These are phyloP conservation scores for Pichia thaimueangensis DNA, from an alignment of 805 yeast species.

Conservation along the genomic window DNA sequence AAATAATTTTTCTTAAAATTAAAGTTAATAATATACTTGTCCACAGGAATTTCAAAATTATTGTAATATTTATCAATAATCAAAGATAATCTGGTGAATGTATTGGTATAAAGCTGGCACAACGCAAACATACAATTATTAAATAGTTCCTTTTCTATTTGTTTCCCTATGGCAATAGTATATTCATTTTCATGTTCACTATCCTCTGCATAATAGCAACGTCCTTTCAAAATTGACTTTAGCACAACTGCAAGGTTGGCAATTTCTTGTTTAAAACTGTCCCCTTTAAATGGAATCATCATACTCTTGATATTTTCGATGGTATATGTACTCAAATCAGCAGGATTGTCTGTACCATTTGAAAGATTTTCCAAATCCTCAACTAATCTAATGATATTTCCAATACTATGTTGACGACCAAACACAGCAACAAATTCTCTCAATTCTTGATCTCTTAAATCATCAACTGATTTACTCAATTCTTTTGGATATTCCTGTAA, in stretches of 20 bases:
- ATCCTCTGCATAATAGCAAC: conserved; percentile 14
- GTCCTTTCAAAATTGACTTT: conserved; percentile 40
- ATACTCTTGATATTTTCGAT: conserved; percentile 52
- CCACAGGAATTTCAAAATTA: conserved; percentile 24
- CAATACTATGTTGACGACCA: conserved; percentile 46
- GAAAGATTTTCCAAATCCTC: conserved; percentile 52
- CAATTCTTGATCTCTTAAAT: conserved; percentile 29
- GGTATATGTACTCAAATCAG: conserved; percentile 59
- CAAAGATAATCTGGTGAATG: conserved; percentile 47
- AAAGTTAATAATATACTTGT: conserved; percentile 27
- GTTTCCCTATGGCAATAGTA: conserved; percentile 25
- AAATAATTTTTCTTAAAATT: conserved; percentile 25
- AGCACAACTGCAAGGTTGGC: conserved; percentile 51
- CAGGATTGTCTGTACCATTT: conserved; percentile 39
- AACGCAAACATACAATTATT: conserved; percentile 65
- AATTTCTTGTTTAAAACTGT: conserved; percentile 51
- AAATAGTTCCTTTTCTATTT: conserved; percentile 47
- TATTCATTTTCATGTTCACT: conserved; percentile 23
- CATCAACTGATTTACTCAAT: conserved; percentile 27
- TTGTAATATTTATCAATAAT: conserved; percentile 52
- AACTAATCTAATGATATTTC: conserved; percentile 61
- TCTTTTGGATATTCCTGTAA: conserved; percentile 17
- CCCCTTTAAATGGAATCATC: conserved; percentile 48
- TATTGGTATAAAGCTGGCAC: conserved; percentile 51
- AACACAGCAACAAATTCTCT: conserved; percentile 41